Base-by-base conservation (phyloP, 1,284 basidiomycete genomes). In the Malassezia dermatis region DNA sequence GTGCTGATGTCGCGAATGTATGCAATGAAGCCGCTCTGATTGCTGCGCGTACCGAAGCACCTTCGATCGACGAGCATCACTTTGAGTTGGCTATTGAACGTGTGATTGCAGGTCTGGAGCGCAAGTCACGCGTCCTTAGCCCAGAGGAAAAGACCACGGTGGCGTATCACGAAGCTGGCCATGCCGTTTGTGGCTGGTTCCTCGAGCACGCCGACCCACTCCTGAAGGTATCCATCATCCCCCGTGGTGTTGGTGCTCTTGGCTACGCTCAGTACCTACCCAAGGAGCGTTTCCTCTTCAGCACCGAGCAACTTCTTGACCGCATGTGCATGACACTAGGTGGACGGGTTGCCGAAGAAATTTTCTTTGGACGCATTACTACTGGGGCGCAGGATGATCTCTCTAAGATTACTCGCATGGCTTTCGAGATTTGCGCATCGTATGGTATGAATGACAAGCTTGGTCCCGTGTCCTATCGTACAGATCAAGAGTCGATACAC, bases 321-420 rank as follows among this genome's bases (percentile, higher is more conserved):
- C 83, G 89, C 55, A 96, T 99, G 79, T 93, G 89, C 77, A 96
- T 98, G 89, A 98, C 93, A 0, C 82, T 99, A n/a, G 93, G 94
- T 57, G 93, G 93, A 2, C 88, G 94, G 59, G 93, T 96, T 3
- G 86, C 90, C 0, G 93, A 98, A 77, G 94, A 98, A 77, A 91
- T 98, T 60, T 95, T 98, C 80, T 99, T 98, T 71, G 89, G 88
- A 31, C 66, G 76, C n/a, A 93, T 98, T 76, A 99, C 94, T 1
- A 94, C 93, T 1, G 93, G 93, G 64, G 94, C 94, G 3, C 89
- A 95, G 77, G 91, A 96, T 71, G 93, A 96, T 72, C 78, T 96
- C 50, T 89, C 93, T 76, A 98, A 96, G 79, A 94, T 98, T 65
- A 95, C 94, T 8, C 84, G 87, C 62, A 90, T 96, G 85, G 94